Evolutionary conservation across 495 filamentous ascomycete species (phyloP).

Genomic region (Penicillium riverlandense): DNA sequence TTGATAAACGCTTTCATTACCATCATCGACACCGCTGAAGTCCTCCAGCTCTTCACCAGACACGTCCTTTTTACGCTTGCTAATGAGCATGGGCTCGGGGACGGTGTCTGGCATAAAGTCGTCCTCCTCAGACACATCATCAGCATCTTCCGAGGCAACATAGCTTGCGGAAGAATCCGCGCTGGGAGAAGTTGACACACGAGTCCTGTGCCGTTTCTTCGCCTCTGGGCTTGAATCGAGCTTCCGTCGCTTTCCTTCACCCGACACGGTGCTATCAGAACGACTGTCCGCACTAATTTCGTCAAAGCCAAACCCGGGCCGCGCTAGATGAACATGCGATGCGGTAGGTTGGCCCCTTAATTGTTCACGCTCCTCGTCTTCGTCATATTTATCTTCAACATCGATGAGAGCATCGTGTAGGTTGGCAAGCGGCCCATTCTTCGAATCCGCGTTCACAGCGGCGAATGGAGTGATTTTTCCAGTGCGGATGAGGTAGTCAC

Average conservation of each 20-base stretch:
- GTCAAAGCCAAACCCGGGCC: slow-evolving; percentile 68
- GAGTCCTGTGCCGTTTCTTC: slow-evolving; percentile 5
- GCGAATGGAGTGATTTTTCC: slow-evolving; percentile 97
- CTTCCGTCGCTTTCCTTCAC: slow-evolving; percentile 33
- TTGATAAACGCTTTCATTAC: slow-evolving; percentile 80
- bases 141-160: slow-evolving; percentile 26
- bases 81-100: slow-evolving; percentile 18
- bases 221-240: slow-evolving; percentile 9
- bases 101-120: slow-evolving; percentile 28
- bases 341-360: slow-evolving; percentile 36
- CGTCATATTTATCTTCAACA: slow-evolving; percentile 60
- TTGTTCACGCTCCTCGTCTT: slow-evolving; percentile 46
- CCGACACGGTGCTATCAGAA: slow-evolving; percentile 3
- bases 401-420: slow-evolving; percentile 68
- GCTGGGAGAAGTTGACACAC: slow-evolving; percentile 29
- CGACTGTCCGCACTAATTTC: slow-evolving; percentile 21
- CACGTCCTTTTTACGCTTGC: slow-evolving; percentile 34
- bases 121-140: slow-evolving; percentile 25
- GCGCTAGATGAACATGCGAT: slow-evolving; percentile 75
- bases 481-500: slow-evolving; percentile 87
- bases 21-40: slow-evolving; percentile 77
- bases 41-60: slow-evolving; percentile 51
- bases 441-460: slow-evolving; percentile 49
- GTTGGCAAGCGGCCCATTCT: slow-evolving; percentile 49
- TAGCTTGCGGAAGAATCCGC: slow-evolving; percentile 34